phyloP scores from a whole-genome alignment of 108 stramenopile genomes.

The Chaetoceros tenuissimus region DNA sequence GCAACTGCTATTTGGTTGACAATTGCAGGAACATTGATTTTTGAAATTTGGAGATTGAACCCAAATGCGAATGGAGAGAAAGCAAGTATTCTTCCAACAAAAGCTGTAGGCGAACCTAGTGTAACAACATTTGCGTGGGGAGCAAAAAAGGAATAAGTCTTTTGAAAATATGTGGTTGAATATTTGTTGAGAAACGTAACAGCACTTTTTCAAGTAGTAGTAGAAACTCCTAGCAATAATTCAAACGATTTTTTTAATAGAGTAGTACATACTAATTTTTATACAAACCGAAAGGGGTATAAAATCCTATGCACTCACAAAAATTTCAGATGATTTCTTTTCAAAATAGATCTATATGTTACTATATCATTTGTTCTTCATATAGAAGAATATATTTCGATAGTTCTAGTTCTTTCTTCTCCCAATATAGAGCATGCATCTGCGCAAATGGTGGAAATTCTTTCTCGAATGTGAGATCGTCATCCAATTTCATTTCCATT shows the following conservation, averaged over 20 bases:
- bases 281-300: no score
- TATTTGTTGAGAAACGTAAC: no score
- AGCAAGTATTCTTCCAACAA: constrained; percentile 45
- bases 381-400: neutral
- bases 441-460: constrained; percentile 35
- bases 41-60: constrained; percentile 77
- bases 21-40: constrained; percentile 56
- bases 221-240: no score
- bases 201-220: no score
- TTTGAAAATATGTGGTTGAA: no score
- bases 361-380: neutral
- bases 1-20: constrained; percentile 61
- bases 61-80: constrained; percentile 30
- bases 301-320: no score
- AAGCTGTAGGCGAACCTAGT: constrained; percentile 29
- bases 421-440: constrained; percentile 60
- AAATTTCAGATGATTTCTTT: no score
- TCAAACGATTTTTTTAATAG: no score
- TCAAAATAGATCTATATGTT: no score
- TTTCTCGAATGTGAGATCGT: constrained; percentile 46
- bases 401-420: constrained; percentile 37
- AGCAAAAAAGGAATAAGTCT: no score
- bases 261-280: no score
- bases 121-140: constrained; percentile 45
- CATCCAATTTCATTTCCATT: constrained; percentile 61